These are phyloP conservation scores for Cokeromyces recurvatus DNA, from an alignment of 371 early-diverging fungal species.

Conservation along the genomic window DNA sequence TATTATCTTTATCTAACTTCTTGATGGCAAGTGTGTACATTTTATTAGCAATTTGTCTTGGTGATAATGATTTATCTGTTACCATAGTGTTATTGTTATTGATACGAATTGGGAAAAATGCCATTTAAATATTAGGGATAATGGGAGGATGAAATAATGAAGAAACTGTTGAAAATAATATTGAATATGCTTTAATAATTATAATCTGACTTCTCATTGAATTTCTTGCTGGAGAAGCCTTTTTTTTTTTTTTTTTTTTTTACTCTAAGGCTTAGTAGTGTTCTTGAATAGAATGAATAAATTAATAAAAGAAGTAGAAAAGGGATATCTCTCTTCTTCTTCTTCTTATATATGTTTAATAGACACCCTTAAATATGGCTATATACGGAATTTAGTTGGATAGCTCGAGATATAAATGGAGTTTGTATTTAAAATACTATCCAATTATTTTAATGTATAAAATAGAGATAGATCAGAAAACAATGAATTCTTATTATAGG, in stretches of 20 bases:
- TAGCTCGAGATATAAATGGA: no score
- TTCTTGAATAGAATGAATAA: not conserved
- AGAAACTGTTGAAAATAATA: slow-evolving; percentile 18
- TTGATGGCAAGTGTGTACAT: slow-evolving; percentile 30
- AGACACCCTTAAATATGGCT: no score
- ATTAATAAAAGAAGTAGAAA: not conserved
- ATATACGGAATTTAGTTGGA: no score
- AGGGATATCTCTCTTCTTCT: no score
- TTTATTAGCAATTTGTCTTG: slow-evolving; percentile 38
- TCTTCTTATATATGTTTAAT: no score
- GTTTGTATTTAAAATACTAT: no score
- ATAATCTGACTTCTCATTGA: slow-evolving; percentile 30
- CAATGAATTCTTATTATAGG: no score
- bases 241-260: not conserved
- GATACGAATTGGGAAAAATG: slow-evolving; percentile 20
- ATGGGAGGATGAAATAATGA: slow-evolving; percentile 28
- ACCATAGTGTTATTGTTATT: slow-evolving; percentile 13
- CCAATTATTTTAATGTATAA: no score
- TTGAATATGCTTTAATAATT: slow-evolving; percentile 14
- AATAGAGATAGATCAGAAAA: no score
- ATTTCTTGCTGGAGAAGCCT: slow-evolving; percentile 13
- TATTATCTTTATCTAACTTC: slow-evolving; percentile 36
- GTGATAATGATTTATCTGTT: slow-evolving; percentile 20
- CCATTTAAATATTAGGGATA: slow-evolving; percentile 12
- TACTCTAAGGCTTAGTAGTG: no score